These are phyloP conservation scores for Cutaneotrichosporon sp. DNA, from an alignment of 1,284 basidiomycete genomes.

Conservation along the genomic window DNA sequence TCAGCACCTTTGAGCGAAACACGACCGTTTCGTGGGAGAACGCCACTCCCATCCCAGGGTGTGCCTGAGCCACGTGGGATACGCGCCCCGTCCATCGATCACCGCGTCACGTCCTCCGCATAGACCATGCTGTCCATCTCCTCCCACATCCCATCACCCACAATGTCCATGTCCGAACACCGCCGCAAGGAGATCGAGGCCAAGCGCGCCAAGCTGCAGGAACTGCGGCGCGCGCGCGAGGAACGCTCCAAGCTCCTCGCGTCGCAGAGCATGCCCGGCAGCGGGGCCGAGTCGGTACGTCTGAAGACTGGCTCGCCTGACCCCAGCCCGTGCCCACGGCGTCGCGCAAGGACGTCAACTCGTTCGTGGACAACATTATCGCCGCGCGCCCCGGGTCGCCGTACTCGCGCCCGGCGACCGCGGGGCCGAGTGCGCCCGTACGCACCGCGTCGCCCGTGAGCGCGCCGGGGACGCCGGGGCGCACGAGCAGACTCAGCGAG, in stretches of 20 bases:
- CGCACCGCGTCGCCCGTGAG: conserved; percentile 54
- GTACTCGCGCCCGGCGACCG: conserved; percentile 5
- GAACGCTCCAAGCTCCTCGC: conserved; percentile 44
- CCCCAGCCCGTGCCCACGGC: conserved; percentile 28
- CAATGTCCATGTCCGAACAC: conserved; percentile 44
- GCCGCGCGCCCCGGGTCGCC: conserved; percentile 33
- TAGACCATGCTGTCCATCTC: not conserved
- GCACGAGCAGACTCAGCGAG: conserved; percentile 45
- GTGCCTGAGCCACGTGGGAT: not conserved
- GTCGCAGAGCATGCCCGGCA: conserved; percentile 25
- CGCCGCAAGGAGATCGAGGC: conserved; percentile 84
- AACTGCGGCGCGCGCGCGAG: conserved; percentile 56
- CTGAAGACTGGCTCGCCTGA: not conserved
- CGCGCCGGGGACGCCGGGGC: conserved; percentile 68
- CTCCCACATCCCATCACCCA: not conserved
- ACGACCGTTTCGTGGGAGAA: not conserved
- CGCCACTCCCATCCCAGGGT: too few relatives aligned
- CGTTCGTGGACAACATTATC: conserved; percentile 65
- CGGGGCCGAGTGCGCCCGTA: not conserved
- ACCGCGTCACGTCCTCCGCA: not conserved
- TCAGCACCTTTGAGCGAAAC: too few relatives aligned
- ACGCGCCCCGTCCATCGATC: not conserved
- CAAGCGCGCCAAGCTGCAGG: conserved; percentile 84
- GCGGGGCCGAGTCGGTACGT: not conserved
- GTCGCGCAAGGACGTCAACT: conserved; percentile 63